These are phyloP conservation scores for Chlorella sp. DNA, from an alignment of 139 green algal genomes.

Conservation along the genomic window DNA sequence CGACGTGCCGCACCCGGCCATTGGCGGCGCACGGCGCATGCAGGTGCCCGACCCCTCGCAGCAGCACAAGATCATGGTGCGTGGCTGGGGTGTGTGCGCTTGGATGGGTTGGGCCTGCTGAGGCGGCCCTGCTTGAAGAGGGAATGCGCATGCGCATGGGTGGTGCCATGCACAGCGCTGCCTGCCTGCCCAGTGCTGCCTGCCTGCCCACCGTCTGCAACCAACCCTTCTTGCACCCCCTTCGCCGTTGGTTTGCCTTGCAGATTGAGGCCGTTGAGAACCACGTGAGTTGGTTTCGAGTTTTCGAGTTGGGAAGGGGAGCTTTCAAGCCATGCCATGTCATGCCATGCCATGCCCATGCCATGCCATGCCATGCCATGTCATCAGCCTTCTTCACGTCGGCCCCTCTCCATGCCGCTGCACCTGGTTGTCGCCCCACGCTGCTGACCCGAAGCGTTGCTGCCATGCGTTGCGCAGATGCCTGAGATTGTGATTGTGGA, in stretches of 20 bases:
- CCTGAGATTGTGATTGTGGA: conserved; percentile 84
- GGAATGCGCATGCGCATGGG: background rate
- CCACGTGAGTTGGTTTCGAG: conserved; percentile 51
- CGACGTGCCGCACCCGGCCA: conserved; percentile 93
- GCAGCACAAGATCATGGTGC: conserved; percentile 95
- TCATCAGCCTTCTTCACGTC: too few species aligned
- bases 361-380: too few species aligned
- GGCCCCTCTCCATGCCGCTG: too few species aligned
- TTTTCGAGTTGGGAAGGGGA: too few species aligned
- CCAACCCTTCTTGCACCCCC: background rate
- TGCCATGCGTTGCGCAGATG: conserved; percentile 71
- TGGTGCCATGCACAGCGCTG: background rate
- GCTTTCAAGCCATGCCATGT: too few species aligned
- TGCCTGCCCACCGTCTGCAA: background rate
- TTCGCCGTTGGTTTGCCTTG: background rate
- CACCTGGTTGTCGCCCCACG: too few species aligned
- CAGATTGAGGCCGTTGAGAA: conserved; percentile 98
- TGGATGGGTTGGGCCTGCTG: too few species aligned
- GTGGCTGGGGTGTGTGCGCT: conserved; percentile 2
- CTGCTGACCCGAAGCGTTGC: conserved; percentile 34
- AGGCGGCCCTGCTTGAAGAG: background rate
- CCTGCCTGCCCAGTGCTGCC: background rate
- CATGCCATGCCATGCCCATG: too few species aligned
- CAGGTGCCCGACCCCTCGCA: conserved; percentile 88
- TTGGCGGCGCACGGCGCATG: conserved; percentile 93